Evolutionary conservation across 176 grass and related monocot genomes (phyloP), one percentile per base, ranked within the genome.

Genomic region (Musa beccarii): DNA sequence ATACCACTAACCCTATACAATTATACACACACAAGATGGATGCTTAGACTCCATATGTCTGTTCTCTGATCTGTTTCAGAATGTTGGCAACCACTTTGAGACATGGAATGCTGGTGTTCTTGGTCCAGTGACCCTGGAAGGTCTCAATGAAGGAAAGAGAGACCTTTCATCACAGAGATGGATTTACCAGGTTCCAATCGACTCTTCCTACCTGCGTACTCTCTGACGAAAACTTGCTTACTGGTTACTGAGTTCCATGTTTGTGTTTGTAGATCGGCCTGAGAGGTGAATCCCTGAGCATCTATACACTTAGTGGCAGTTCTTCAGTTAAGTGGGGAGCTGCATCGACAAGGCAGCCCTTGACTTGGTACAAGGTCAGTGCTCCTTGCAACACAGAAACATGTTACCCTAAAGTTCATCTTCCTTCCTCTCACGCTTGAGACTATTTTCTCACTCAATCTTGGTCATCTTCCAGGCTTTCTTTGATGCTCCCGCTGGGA

Each of bases 291-390:
- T 81, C 80, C 11, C 68, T 91, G 54, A 76, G 80, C 3, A 62
- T 98, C 64, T 86, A 91, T 76, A 83, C 84, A 1, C 64, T 85
- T 10, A 73, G 85, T 23, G 88, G 94, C 50, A 93, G 88, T 78
- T 93, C 90, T 10, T 71, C 88, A 3, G 94, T 98, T 1, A 84
- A 93, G 54, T 98, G 94, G 94, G 82, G 84, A 1, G 63, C 55
- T n/a, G 71, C 82, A 4, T 79, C 73, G 54, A 81, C 70, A 59
- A 80, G 76, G 43, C 84, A 87, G 81, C 87, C 90, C n/a, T 66
- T 98, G 69, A 98, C 94, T 2, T 98, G 94, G 94, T 92, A 91
- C 84, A 93, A 93, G 88, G 94, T 96, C 2, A 79, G 86, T 43
- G 26, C 20, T 63, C n/a, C 4, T 25, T 54, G 0, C 55, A 14